Evolutionary conservation across 2,329 filamentous ascomycete genomes (phyloP), one percentile per base, ranked within the genome.

Genomic region (Epichloe typhina): DNA sequence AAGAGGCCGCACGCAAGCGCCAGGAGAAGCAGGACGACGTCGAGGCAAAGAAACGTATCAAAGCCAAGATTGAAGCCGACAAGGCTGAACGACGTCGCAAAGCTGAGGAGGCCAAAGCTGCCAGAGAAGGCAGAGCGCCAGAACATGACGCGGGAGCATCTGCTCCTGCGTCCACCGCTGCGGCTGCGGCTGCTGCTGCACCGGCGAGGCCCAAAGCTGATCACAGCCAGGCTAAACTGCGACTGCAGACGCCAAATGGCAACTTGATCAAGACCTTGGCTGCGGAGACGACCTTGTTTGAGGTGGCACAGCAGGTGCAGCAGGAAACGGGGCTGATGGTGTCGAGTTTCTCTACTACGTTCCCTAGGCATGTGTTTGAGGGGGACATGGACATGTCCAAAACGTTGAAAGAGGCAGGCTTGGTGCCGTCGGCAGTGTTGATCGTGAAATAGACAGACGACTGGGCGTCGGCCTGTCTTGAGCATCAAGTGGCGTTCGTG

Each of bases 41-140:
- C 8, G 88, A 88, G 42, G 91, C 88, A 11, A 93, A 91, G 74
- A 87, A 84, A 68, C 81, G 86, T 37, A 91, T 96, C 66, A 84
- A 89, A 69, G 90, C 88, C 51, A 90, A 90, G 75, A 95, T 98
- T 56, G 90, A 93, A 59, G 90, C 86, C 13, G 90, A 97, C 71
- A 96, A 94, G 73, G 86, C 88, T 59, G 89, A 91, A 61, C 82
- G 93, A 50, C 83, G 86, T 56, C 77, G 84, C 56, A 95, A 93
- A 66, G 84, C 88, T 3, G 93, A 95, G 62, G 75, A 81, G 52
- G 86, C 88, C 59, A 95, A 91, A 70, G 90, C 90, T 0, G 80
- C 81, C 50, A 79, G 91, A n/a, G 87, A 89, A 58, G 90, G 91
- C n/a, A 74, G 79, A 50, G 70, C 72, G 15, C 65, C 71, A 23